Evolutionary conservation across 2,329 filamentous ascomycete genomes (phyloP), one percentile per base, ranked within the genome.

Genomic region (Penicillium polonicum): DNA sequence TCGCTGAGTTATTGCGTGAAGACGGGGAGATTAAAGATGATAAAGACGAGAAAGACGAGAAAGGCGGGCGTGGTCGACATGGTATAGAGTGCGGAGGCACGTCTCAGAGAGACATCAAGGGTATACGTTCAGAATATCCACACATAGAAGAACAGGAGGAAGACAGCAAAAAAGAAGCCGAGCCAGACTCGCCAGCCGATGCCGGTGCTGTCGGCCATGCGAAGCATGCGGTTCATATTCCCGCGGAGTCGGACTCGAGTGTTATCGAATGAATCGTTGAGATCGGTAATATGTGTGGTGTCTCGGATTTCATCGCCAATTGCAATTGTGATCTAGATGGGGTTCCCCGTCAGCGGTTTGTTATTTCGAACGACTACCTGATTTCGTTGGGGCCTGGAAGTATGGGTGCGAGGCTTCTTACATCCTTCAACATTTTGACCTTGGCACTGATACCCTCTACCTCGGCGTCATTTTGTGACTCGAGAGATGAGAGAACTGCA

Each of bases 291-390:
- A 2, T 90, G 88, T 2, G 91, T 90, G 15, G 90, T 94, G 62
- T 96, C 90, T 66, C 93, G 86, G 70, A 97, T 97, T 77, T 97
- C 94, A 71, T 95, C 91, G 63, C 94, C 94, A 65, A 99, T 99
- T 5, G 92, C 91, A 38, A 91, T 79, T 1, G 92, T 96, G 79
- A 99, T 88, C 90, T 94, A 45, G 21, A 35, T 65, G 21, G 27
- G 43, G 54, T 58, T 58, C 29, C 50, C 48, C 58, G 31, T 63
- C 7, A 61, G 56, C 21, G 15, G 17, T 31, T 41, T 41, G 19
- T 6, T 19, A 23, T 48, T 58, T 39, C 23, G n/a, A 33, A 29
- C 9, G 12, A 38, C 5, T 13, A 10, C 23, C 13, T 36, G 38
- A n/a, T 41, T 10, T 43, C 15, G 27, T 23, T 25, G n/a, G n/a